These are phyloP conservation scores for Lumnitzera racemosa DNA, from an alignment of 345 rosid genomes.

Conservation along the genomic window DNA sequence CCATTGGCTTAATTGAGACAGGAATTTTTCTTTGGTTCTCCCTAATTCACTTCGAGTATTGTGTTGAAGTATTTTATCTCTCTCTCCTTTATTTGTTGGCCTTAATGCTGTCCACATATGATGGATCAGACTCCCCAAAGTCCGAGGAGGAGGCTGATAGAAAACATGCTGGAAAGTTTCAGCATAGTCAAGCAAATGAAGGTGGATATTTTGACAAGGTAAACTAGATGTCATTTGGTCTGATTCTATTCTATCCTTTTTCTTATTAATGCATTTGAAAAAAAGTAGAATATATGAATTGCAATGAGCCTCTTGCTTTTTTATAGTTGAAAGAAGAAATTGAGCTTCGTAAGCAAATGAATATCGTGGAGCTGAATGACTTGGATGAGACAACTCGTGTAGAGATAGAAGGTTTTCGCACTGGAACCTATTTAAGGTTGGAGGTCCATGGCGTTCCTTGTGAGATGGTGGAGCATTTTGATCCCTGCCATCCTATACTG, in stretches of 20 bases:
- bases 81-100: slow-evolving; percentile 12
- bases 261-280: slow-evolving; percentile 2
- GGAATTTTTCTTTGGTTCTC: background rate
- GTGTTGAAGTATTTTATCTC: slow-evolving; percentile 2
- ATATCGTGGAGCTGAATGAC: slow-evolving; percentile 65
- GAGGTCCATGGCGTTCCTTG: slow-evolving; percentile 87
- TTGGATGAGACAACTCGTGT: slow-evolving; percentile 71
- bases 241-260: background rate
- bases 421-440: slow-evolving; percentile 79
- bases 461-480: slow-evolving; percentile 91
- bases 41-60: background rate
- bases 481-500: slow-evolving; percentile 78
- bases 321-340: slow-evolving; percentile 81
- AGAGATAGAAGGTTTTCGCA: slow-evolving; percentile 79
- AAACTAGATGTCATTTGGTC: slow-evolving; percentile 9
- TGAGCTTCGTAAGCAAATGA: slow-evolving; percentile 72
- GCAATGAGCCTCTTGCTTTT: slow-evolving; percentile 18
- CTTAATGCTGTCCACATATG: slow-evolving; percentile 52
- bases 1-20: too few species aligned
- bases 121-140: slow-evolving; percentile 40
- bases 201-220: slow-evolving; percentile 74
- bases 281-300: slow-evolving; percentile 6
- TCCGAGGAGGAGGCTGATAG: slow-evolving; percentile 51
- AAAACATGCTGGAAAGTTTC: slow-evolving; percentile 28
- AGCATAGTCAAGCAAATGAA: slow-evolving; percentile 42